Conservation (phyloP, 345 rosid genomes). For the Aethionema arabicum region DNA sequence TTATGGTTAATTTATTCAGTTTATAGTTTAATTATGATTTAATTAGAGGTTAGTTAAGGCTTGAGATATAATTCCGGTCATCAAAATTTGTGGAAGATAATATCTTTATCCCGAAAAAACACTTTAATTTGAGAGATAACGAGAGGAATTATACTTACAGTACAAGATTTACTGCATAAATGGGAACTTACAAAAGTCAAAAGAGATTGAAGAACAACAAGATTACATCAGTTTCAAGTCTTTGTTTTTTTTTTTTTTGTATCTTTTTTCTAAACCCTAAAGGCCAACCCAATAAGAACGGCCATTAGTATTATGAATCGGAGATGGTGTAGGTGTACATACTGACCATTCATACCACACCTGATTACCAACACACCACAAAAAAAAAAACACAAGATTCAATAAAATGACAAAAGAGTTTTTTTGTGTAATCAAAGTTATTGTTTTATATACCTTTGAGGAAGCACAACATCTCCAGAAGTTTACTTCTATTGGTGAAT, state of each 20-base stretch:
- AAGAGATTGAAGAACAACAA: constrained; percentile 27
- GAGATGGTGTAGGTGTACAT: constrained; percentile 56
- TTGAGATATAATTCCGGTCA: too few relatives aligned
- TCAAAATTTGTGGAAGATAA: too few relatives aligned
- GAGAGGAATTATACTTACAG: too few relatives aligned
- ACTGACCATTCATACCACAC: constrained; percentile 99
- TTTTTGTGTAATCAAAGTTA: not conserved
- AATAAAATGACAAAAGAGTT: not conserved
- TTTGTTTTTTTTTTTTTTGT: not conserved
- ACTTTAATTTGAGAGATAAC: not conserved
- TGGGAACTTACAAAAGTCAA: not conserved
- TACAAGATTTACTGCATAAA: not conserved
- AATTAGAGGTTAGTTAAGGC: too few relatives aligned
- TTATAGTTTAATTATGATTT: too few relatives aligned
- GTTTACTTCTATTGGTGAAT: constrained; percentile 70
- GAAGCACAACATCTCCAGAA: constrained; percentile 92
- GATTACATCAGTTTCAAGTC: constrained; percentile 9
- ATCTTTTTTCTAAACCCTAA: constrained; percentile 34
- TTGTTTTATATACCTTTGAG: constrained; percentile 54
- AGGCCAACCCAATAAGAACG: constrained; percentile 98
- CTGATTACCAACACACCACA: constrained; percentile 36
- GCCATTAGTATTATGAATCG: constrained; percentile 89
- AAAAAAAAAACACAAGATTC: constrained; percentile 3
- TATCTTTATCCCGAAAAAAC: too few relatives aligned
- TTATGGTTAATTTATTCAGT: too few relatives aligned